A percentile compares a stretch with the other conserved stretches of the same genome.
Evolutionary conservation across 1,284 basidiomycete genomes (phyloP).

Genomic region (Phlebopus sp.): DNA sequence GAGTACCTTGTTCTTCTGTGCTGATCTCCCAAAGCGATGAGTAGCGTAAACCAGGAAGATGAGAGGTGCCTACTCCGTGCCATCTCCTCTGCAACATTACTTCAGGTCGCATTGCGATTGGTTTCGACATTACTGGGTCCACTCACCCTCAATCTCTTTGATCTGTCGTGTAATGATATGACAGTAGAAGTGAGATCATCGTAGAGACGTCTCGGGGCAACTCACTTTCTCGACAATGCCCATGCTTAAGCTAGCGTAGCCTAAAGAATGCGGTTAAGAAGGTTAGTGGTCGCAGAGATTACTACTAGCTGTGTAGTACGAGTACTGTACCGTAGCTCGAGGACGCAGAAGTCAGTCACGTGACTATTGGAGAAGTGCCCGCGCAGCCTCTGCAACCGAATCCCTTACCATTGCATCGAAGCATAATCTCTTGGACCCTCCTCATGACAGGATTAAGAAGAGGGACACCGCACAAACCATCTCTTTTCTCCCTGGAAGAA

Average conservation of each 20-base stretch:
- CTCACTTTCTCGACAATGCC: conserved; percentile 86
- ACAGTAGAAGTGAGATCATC: not conserved
- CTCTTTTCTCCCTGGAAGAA: conserved; percentile 65
- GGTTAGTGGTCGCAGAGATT: too few relatives aligned
- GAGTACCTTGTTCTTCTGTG: conserved; percentile 86
- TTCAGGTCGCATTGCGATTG: conserved; percentile 9
- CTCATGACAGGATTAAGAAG: conserved; percentile 36
- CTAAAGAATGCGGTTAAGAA: not conserved
- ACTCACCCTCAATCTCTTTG: conserved; percentile 87
- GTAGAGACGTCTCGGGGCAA: not conserved
- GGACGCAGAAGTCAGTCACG: too few relatives aligned
- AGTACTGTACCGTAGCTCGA: too few relatives aligned
- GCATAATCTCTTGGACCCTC: too few relatives aligned
- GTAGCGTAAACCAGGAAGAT: conserved; percentile 3
- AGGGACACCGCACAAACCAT: conserved; percentile 50
- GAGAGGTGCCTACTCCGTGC: conserved; percentile 69
- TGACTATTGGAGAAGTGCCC: too few relatives aligned
- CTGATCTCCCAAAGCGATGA: conserved; percentile 37
- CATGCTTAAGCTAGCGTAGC: conserved; percentile 46
- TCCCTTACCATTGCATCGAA: too few relatives aligned
- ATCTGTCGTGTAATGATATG: conserved; percentile 48
- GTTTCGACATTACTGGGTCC: not conserved
- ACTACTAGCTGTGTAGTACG: not conserved
- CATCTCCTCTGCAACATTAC: conserved; percentile 77
- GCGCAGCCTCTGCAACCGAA: too few relatives aligned